Base-by-base conservation (phyloP, 495 filamentous ascomycete genomes). In the Penicillium crystallinum region DNA sequence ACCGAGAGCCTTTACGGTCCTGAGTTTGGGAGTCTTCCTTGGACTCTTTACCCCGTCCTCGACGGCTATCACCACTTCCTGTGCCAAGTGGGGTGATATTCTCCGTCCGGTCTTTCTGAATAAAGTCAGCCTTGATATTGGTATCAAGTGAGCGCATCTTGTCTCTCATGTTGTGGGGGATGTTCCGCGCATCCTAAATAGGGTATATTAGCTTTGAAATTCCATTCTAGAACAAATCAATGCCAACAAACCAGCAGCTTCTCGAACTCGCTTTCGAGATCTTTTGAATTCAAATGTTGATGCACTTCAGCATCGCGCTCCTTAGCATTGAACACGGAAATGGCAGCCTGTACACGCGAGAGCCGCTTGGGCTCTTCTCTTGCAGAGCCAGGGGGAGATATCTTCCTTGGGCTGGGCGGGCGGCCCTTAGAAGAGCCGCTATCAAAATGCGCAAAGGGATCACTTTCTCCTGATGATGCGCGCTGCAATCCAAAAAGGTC, bases 121-220 rank as follows among this genome's bases (percentile, higher is more conserved):
- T 89, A 56, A 98, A 96, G 54, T 98, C 91, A 55, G 86, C 86
- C 70, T 98, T 98, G 69, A 98, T 90, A 23, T 86, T 88, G 49
- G 86, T 81, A 48, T 89, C 89, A 43, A 98, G 74, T 27, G 82
- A 89, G 25, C 93, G 82, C 90, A 98, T 96, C 69, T 91, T 91
- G 63, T 92, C 86, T 46, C 90, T 80, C 77, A 95, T 91, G 53
- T 95, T 88, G 56, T 93, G 86, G 17, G 93, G 91, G 46, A 98
- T 91, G 63, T 97, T 95, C 49, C 90, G 79, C 25, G 89, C 81
- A 69, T 95, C 88, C 79, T 89, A 18, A 75, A 62, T 39, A 74
- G 62, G 66, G n/a, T n/a, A n/a, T n/a, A n/a, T 81, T 72, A 63
- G 75, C 69, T 10, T 18, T n/a, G 27, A 14, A 0, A 22, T 37